Conservation (phyloP, 352 stramenopile species). For the Phytophthora brassicae region DNA sequence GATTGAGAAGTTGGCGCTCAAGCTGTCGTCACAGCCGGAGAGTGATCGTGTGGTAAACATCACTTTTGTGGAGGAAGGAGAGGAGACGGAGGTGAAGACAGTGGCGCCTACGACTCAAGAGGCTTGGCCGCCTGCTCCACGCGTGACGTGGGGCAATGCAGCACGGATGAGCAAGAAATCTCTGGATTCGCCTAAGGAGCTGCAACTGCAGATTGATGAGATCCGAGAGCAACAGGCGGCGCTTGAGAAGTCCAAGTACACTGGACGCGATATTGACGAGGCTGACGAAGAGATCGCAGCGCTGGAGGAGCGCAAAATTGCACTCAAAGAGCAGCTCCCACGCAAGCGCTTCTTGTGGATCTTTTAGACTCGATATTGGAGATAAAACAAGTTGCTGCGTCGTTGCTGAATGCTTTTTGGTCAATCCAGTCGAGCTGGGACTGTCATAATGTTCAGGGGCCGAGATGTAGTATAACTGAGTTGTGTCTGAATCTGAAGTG, state of each 20-base stretch:
- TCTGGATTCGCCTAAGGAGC: slow-evolving; percentile 27
- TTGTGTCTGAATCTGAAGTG: too few species aligned
- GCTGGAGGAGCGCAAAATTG: slow-evolving; percentile 69
- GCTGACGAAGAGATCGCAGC: slow-evolving; percentile 70
- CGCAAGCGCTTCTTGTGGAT: slow-evolving; percentile 82
- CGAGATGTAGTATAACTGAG: too few species aligned
- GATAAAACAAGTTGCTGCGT: slow-evolving; percentile 6
- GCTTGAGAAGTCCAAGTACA: slow-evolving; percentile 72
- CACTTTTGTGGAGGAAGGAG: slow-evolving; percentile 62
- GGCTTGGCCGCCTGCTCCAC: slow-evolving; percentile 46
- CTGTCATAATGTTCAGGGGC: too few species aligned
- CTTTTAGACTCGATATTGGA: slow-evolving; percentile 47
- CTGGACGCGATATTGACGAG: slow-evolving; percentile 79
- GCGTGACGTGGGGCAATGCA: slow-evolving; percentile 53
- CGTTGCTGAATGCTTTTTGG: background rate
- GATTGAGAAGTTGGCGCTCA: slow-evolving; percentile 60
- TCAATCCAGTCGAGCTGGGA: too few species aligned
- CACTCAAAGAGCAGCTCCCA: slow-evolving; percentile 67
- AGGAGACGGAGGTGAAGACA: slow-evolving; percentile 22
- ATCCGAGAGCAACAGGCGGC: slow-evolving; percentile 62
- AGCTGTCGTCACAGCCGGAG: slow-evolving; percentile 35
- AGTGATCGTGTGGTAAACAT: slow-evolving; percentile 62
- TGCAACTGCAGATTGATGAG: slow-evolving; percentile 56
- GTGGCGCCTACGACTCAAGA: slow-evolving; percentile 33
- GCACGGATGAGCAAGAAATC: slow-evolving; percentile 22